Conservation (phyloP, 1,284 basidiomycete species). For the Gymnopus androsaceus region DNA sequence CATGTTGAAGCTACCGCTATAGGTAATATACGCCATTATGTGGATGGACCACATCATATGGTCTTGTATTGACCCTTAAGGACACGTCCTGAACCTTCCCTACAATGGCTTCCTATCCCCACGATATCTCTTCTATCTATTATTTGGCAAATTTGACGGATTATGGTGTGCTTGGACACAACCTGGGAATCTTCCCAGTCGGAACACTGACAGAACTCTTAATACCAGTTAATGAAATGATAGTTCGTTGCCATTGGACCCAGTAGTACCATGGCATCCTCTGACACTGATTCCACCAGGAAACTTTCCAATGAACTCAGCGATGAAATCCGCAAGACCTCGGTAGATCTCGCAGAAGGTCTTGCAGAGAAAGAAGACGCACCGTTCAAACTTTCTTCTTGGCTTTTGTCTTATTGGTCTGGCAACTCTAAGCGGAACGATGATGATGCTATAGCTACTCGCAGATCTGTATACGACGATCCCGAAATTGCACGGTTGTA, state of each 20-base stretch:
- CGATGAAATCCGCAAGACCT: neutral
- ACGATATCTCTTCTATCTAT: neutral
- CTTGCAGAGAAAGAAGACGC: no score
- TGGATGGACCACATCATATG: neutral
- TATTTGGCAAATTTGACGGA: neutral
- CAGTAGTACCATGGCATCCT: conserved; percentile 6
- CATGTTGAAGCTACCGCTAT: no score
- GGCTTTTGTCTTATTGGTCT: conserved; percentile 8
- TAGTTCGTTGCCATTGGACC: no score
- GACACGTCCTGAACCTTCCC: neutral
- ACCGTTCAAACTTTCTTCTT: conserved; percentile 12
- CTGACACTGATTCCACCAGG: conserved; percentile 1
- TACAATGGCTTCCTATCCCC: neutral
- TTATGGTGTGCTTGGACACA: conserved; percentile 9
- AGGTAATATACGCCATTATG: conserved; percentile 1
- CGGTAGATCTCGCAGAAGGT: neutral
- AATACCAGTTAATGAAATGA: no score
- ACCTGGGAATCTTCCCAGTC: no score
- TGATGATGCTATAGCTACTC: conserved; percentile 35
- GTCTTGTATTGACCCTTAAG: neutral
- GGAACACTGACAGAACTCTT: no score
- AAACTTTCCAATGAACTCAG: neutral
- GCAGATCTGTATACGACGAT: conserved; percentile 39
- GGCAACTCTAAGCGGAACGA: conserved; percentile 17
- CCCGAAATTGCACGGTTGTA: conserved; percentile 26